Conservation (phyloP, 371 early-diverging fungal genomes). For the Syncephalastrum racemosum region DNA sequence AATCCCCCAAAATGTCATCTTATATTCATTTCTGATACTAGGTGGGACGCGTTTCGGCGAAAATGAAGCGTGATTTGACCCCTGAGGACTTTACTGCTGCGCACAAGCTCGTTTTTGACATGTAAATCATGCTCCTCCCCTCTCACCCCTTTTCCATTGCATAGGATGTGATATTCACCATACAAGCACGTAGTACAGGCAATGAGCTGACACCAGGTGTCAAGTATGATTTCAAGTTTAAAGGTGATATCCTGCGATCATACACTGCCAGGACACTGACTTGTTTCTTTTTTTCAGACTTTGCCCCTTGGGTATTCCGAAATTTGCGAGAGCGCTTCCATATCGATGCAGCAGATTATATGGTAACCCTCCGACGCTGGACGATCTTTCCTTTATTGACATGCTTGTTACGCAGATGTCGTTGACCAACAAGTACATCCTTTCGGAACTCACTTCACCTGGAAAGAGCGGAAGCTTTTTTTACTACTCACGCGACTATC, state of each 20-base stretch:
- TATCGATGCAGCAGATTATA: conserved; percentile 89
- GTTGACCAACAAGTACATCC: conserved; percentile 91
- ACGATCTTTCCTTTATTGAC: not conserved
- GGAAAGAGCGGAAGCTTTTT: conserved; percentile 96
- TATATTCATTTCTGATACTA: conserved; percentile 1
- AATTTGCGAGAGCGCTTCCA: conserved; percentile 81
- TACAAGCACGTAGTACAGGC: conserved; percentile 59
- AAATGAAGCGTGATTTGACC: conserved; percentile 64
- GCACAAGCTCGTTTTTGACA: conserved; percentile 92
- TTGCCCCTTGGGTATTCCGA: conserved; percentile 95
- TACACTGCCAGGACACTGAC: too few relatives aligned
- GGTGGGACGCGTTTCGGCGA: conserved; percentile 78
- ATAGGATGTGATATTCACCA: not conserved
- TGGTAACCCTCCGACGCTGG: conserved; percentile 49
- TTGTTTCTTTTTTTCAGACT: conserved; percentile 51
- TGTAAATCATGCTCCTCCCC: conserved; percentile 42
- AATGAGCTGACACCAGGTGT: conserved; percentile 90
- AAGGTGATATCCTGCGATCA: conserved; percentile 22
- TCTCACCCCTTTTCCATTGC: not conserved
- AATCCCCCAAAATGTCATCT: not conserved
- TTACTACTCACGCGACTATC: conserved; percentile 94
- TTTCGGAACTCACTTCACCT: conserved; percentile 90
- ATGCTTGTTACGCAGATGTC: conserved; percentile 59
- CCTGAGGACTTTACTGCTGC: conserved; percentile 81
- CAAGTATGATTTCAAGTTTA: conserved; percentile 97